Percentiles rank a stretch among this genome's conserved stretches.
Evolutionary conservation across 768 basidiomycete genomes (phyloP).

Genomic region (Pisolithus marmoratus): DNA sequence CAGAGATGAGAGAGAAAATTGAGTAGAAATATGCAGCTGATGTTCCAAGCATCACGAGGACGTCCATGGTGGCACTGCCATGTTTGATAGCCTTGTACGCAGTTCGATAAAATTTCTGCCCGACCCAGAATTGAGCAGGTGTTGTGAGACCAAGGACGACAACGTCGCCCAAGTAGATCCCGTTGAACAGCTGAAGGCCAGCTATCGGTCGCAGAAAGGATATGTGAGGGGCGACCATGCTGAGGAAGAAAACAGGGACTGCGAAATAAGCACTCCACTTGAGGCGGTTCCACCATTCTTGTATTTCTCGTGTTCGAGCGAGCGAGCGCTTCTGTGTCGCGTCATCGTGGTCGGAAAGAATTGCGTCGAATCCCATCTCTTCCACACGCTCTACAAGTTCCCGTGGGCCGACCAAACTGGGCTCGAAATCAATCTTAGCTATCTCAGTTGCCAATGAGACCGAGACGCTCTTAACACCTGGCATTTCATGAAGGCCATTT

Average conservation of each 20-base stretch:
- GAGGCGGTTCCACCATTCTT: slow-evolving; percentile 83
- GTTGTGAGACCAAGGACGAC: slow-evolving; percentile 74
- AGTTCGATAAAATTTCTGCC: slow-evolving; percentile 77
- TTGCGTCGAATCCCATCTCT: slow-evolving; percentile 87
- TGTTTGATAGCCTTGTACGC: slow-evolving; percentile 92
- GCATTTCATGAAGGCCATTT: slow-evolving; percentile 55
- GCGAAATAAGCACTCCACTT: slow-evolving; percentile 72
- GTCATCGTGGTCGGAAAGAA: slow-evolving; percentile 74
- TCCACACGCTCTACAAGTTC: slow-evolving; percentile 85
- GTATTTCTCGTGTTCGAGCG: slow-evolving; percentile 83
- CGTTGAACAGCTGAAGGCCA: slow-evolving; percentile 47
- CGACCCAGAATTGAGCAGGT: slow-evolving; percentile 92
- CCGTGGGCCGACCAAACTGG: slow-evolving; percentile 65
- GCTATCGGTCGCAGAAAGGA: slow-evolving; percentile 52
- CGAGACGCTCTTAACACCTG: slow-evolving; percentile 67
- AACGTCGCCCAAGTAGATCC: slow-evolving; percentile 78
- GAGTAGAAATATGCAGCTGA: slow-evolving; percentile 94
- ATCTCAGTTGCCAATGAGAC: slow-evolving; percentile 75
- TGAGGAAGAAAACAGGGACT: slow-evolving; percentile 88
- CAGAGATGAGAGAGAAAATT: slow-evolving; percentile 57
- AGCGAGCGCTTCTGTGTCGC: slow-evolving; percentile 83
- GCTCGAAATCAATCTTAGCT: slow-evolving; percentile 73
- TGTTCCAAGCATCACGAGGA: slow-evolving; percentile 92
- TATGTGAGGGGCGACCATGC: slow-evolving; percentile 77
- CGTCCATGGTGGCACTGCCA: slow-evolving; percentile 93